A percentile compares a stretch with the other conserved stretches of the same genome.
Evolutionary conservation across 2,329 filamentous ascomycete genomes (phyloP).

Genomic region (Alternaria viburni): DNA sequence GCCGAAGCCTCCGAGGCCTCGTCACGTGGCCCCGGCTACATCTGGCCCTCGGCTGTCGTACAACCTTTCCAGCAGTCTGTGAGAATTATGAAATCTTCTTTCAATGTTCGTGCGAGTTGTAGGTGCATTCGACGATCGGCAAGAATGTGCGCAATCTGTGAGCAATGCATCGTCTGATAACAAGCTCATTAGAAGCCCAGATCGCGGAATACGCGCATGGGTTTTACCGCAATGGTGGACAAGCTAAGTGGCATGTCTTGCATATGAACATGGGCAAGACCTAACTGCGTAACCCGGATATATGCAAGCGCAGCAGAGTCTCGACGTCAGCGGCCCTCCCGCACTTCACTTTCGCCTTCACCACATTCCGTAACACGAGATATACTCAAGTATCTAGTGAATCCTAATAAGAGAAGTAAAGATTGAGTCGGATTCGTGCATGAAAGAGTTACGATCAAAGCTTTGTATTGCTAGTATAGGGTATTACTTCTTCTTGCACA

Average conservation of each 20-base stretch:
- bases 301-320: not conserved
- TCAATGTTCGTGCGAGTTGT: not conserved
- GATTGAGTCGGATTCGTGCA: not conserved
- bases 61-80: not conserved
- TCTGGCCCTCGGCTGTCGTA: not conserved
- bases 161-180: not conserved
- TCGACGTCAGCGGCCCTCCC: not conserved
- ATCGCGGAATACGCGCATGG: not conserved
- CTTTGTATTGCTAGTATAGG: not conserved
- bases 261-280: not conserved
- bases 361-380: not conserved
- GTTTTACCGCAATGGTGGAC: not conserved
- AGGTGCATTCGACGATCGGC: not conserved
- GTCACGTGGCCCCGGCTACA: constrained; percentile 6
- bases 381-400: not conserved
- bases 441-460: not conserved
- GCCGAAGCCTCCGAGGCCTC: not conserved
- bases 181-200: not conserved
- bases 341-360: not conserved
- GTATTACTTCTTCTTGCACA: not conserved
- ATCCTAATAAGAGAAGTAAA: not conserved
- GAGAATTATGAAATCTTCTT: not conserved
- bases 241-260: not conserved
- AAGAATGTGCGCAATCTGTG: not conserved
- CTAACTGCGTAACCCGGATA: not conserved